These are phyloP conservation scores for Ustilago trichophora DNA, from an alignment of 1,284 basidiomycete species.

Conservation along the genomic window DNA sequence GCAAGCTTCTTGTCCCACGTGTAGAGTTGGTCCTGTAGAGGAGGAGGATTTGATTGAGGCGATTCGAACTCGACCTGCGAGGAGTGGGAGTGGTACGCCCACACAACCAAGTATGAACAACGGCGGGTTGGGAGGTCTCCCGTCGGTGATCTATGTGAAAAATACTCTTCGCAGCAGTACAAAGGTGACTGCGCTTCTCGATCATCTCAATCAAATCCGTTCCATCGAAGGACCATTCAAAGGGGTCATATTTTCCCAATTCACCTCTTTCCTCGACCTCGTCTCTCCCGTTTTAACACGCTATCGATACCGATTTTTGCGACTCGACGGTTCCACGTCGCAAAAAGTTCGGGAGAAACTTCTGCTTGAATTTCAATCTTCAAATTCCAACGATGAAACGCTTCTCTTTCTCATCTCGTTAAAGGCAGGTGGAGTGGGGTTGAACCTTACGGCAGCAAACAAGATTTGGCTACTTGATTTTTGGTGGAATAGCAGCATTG, in stretches of 20 bases:
- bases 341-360: conserved; percentile 81
- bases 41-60: conserved; percentile 73
- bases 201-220: conserved; percentile 73
- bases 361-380: conserved; percentile 78
- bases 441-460: conserved; percentile 63
- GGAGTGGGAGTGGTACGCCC: too few relatives aligned
- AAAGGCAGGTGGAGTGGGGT: conserved; percentile 91
- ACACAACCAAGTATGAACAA: too few relatives aligned
- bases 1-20: conserved; percentile 67
- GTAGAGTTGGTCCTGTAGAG: conserved; percentile 66
- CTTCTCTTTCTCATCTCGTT: conserved; percentile 89
- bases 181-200: conserved; percentile 79
- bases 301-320: conserved; percentile 46
- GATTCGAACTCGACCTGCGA: conserved; percentile 60
- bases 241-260: conserved; percentile 68
- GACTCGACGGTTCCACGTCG: conserved; percentile 90
- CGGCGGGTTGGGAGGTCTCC: neutral
- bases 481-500: conserved; percentile 68
- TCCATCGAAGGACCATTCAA: conserved; percentile 68
- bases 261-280: conserved; percentile 68
- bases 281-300: conserved; percentile 53
- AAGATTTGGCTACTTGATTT: conserved; percentile 64
- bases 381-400: conserved; percentile 73
- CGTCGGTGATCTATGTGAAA: conserved; percentile 64
- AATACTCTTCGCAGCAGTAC: conserved; percentile 89